Evolutionary conservation across 2,329 filamentous ascomycete species (phyloP).

Genomic region (Cercospora zeae-maydis): DNA sequence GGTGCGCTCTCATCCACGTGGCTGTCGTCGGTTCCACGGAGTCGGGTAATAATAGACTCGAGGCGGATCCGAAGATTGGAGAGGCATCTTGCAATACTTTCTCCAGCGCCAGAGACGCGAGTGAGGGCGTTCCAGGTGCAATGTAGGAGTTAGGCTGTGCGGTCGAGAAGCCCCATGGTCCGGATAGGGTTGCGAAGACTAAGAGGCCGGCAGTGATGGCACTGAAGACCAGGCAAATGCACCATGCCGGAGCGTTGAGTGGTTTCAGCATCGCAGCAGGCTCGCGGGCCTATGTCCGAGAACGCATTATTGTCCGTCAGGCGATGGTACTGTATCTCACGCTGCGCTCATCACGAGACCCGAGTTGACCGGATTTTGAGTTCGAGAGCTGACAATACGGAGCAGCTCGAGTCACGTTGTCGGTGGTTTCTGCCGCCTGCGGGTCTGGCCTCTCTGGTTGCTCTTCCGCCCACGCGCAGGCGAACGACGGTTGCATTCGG

Average conservation of each 20-base stretch:
- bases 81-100: conserved; percentile 44
- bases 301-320: background rate
- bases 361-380: background rate
- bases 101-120: conserved; percentile 41
- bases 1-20: conserved; percentile 47
- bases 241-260: conserved; percentile 4
- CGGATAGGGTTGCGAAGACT: conserved; percentile 16
- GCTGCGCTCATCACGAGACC: background rate
- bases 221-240: conserved; percentile 12
- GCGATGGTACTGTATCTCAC: background rate
- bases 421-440: too few species aligned
- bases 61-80: conserved; percentile 42
- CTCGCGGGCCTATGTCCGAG: conserved; percentile 2
- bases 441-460: too few species aligned
- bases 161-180: conserved; percentile 8
- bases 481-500: background rate
- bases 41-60: conserved; percentile 14
- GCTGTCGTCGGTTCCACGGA: conserved; percentile 28
- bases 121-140: background rate
- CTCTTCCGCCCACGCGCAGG: too few species aligned
- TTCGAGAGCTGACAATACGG: background rate
- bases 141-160: background rate
- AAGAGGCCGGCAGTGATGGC: conserved; percentile 15
- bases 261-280: background rate
- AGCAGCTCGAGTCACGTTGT: background rate